Base-by-base conservation (phyloP, 345 rosid genomes). In the Anastatica hierochuntica region DNA sequence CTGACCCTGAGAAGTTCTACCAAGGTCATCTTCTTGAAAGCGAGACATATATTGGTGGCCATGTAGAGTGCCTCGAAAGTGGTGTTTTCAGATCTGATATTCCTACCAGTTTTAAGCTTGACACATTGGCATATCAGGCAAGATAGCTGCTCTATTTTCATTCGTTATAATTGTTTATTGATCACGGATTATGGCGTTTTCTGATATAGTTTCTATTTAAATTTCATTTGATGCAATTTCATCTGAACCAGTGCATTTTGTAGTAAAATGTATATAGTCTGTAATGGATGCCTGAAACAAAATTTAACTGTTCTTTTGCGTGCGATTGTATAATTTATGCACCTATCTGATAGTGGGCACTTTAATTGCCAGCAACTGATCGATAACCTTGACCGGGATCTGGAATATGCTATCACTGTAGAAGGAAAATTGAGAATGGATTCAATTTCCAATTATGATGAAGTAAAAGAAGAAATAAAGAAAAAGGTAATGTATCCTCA, bases 61-160 rank as follows among this genome's bases (percentile, higher is more conserved):
- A 87, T 49, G 98, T 90, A 55, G 98, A 90, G 66, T 90, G 98
- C 77, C 96, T 90, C 55, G 96, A 90, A 76, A 90, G 96, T 77
- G 98, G 98, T 16, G 98, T 90, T 70, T 90, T 90, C 68, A 82
- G 96, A 76, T 87, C 98, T 26, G 98, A 90, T 72, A 73, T 90
- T 63, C 95, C 94, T 16, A 84, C 96, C 62, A 76, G 74, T 64
- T 90, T 90, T 74, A 90, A 82, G 82, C 95, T 87, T 49, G 89
- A 84, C 60, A 67, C 83, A 29, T 67, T 80, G 31, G 95, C 85
- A 37, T 90, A 81, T 55, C 78, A 84, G 74, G 98, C 76, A 69
- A 80, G 77, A 63, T 33, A 45, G 49, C 29, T 67, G 37, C 58
- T 68, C 47, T 54, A 23, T 35, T 17, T 39, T 57, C 41, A 26